A percentile compares a stretch with the other conserved stretches of the same genome.
Evolutionary conservation across 2,329 filamentous ascomycete species (phyloP).

Genomic region (Pseudogymnoascus sp.): DNA sequence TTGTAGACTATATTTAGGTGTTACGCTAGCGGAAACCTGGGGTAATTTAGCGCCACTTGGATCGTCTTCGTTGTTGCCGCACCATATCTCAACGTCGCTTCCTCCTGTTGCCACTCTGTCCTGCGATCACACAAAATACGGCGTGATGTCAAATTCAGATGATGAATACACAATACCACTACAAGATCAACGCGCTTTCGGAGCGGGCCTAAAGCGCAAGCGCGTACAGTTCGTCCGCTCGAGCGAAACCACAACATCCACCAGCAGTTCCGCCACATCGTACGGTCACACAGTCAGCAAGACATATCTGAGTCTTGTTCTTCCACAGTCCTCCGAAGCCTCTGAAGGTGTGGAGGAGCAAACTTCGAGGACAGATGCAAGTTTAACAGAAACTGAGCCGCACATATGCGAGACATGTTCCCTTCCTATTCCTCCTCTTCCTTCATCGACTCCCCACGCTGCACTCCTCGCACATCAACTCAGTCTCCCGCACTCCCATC

Average conservation of each 20-base stretch:
- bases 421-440: slow-evolving; percentile 46
- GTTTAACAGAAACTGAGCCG: slow-evolving; percentile 8
- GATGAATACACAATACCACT: slow-evolving; percentile 51
- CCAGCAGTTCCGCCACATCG: slow-evolving; percentile 18
- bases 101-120: neutral
- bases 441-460: slow-evolving; percentile 42
- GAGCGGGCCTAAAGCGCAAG: slow-evolving; percentile 55
- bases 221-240: slow-evolving; percentile 48
- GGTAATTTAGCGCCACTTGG: slow-evolving; percentile 2
- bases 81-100: slow-evolving; percentile 6
- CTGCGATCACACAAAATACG: neutral
- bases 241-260: slow-evolving; percentile 19
- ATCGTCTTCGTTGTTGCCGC: neutral
- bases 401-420: slow-evolving; percentile 49
- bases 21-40: slow-evolving; percentile 5
- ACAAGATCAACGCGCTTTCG: slow-evolving; percentile 51
- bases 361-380: neutral
- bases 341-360: neutral
- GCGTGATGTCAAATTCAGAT: slow-evolving; percentile 27
- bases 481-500: slow-evolving; percentile 59
- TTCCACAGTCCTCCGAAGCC: slow-evolving; percentile 26
- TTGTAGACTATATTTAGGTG: slow-evolving; percentile 6
- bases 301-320: slow-evolving; percentile 59
- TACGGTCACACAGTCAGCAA: slow-evolving; percentile 34
- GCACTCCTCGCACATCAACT: slow-evolving; percentile 64